A percentile compares a stretch with the other conserved stretches of the same genome.
Conservation (phyloP, 345 rosid species). For the Melaleuca quinquenervia region DNA sequence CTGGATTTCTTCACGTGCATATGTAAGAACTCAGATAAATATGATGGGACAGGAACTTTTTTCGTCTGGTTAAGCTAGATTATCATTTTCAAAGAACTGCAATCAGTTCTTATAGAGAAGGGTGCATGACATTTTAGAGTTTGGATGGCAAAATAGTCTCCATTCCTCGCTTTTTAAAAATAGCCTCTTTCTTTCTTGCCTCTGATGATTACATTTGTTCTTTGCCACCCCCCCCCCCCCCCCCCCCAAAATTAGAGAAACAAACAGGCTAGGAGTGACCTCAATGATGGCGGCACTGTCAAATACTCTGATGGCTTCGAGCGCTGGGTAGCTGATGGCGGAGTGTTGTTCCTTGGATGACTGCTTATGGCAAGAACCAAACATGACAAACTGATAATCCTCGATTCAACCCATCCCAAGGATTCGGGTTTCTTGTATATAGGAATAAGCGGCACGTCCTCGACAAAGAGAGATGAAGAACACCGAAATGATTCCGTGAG, state of each 20-base stretch:
- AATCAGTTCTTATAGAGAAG: constrained; percentile 12
- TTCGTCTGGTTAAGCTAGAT: not conserved
- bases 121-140: not conserved
- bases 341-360: constrained; percentile 14
- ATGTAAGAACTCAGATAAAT: not conserved
- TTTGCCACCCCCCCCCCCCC: too few species aligned
- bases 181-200: not conserved
- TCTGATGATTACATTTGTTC: not conserved
- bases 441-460: not conserved
- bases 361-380: not conserved
- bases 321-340: constrained; percentile 63
- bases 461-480: not conserved
- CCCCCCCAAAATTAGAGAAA: not conserved
- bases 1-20: not conserved
- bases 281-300: constrained; percentile 1
- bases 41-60: not conserved
- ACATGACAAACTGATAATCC: not conserved
- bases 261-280: not conserved
- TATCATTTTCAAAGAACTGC: not conserved
- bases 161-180: not conserved
- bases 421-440: not conserved
- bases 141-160: not conserved
- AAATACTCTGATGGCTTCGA: constrained; percentile 28
- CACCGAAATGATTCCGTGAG: not conserved
- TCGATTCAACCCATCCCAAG: constrained; percentile 35